These are phyloP conservation scores for Nemania sp. DNA, from an alignment of 2,329 filamentous ascomycete species.

Conservation along the genomic window DNA sequence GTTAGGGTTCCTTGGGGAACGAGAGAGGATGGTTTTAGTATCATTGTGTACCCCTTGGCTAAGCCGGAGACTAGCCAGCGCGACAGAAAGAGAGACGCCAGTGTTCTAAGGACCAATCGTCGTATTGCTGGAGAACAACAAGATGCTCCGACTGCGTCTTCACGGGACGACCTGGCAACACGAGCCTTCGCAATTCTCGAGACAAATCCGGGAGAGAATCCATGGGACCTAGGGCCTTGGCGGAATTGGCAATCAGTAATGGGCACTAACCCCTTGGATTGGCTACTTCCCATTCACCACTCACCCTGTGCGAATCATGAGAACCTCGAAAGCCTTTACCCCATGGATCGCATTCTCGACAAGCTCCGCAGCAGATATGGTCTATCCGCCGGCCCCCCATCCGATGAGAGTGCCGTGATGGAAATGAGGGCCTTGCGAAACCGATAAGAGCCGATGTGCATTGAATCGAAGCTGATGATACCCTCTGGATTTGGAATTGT, in stretches of 20 bases:
- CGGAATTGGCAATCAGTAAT: conserved; percentile 81
- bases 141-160: conserved; percentile 25
- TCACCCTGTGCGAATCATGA: conserved; percentile 77
- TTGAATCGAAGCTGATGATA: conserved; percentile 31
- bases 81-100: conserved; percentile 5
- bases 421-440: conserved; percentile 40
- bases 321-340: conserved; percentile 68
- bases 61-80: conserved; percentile 27
- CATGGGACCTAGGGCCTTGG: conserved; percentile 75
- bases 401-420: conserved; percentile 32
- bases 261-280: conserved; percentile 72
- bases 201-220: conserved; percentile 76
- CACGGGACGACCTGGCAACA: conserved; percentile 53
- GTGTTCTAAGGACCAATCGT: conserved; percentile 22
- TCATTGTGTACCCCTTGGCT: conserved; percentile 64
- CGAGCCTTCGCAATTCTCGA: conserved; percentile 80
- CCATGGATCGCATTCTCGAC: conserved; percentile 65
- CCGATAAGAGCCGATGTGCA: conserved; percentile 18
- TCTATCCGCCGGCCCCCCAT: conserved; percentile 35
- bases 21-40: conserved; percentile 50
- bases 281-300: conserved; percentile 76
- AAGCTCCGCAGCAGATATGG: conserved; percentile 54
- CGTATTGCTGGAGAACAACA: conserved; percentile 12
- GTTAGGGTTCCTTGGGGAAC: conserved; percentile 65
- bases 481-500: conserved; percentile 30